Conservation (phyloP, 1,284 basidiomycete genomes). For the Agroathelia rolfsii region DNA sequence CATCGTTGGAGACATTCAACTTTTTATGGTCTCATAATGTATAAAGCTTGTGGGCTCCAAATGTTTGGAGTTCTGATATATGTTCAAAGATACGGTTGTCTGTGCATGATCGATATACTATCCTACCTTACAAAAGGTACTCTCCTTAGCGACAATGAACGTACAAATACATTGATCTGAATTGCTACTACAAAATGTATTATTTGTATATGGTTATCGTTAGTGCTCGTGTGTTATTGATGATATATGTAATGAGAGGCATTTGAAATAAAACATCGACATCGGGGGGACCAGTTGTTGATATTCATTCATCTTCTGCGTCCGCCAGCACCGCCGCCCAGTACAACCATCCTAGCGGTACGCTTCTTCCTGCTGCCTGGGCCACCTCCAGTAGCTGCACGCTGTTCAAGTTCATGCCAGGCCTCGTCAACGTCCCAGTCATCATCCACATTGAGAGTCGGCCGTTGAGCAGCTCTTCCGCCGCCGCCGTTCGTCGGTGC, state of each 20-base stretch:
- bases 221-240: too few species aligned
- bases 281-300: not conserved
- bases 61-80: too few species aligned
- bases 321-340: constrained; percentile 47
- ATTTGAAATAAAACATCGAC: too few species aligned
- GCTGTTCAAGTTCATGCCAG: constrained; percentile 73
- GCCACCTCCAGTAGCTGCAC: constrained; percentile 26
- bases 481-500: constrained; percentile 14
- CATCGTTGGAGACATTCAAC: too few species aligned
- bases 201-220: too few species aligned
- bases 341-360: constrained; percentile 53
- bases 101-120: too few species aligned
- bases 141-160: too few species aligned
- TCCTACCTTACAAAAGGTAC: too few species aligned
- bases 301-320: constrained; percentile 21
- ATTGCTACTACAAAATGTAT: constrained; percentile 2
- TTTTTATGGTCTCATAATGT: too few species aligned
- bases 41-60: too few species aligned
- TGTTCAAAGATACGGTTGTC: too few species aligned
- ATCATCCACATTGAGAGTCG: constrained; percentile 33
- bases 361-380: constrained; percentile 49
- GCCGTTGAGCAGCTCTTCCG: constrained; percentile 13
- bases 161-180: constrained; percentile 9
- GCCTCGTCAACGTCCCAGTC: constrained; percentile 74
- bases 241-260: too few species aligned